These are phyloP conservation scores for Suhomyces bribrorum DNA, from an alignment of 1,139 yeast genomes.

Conservation along the genomic window DNA sequence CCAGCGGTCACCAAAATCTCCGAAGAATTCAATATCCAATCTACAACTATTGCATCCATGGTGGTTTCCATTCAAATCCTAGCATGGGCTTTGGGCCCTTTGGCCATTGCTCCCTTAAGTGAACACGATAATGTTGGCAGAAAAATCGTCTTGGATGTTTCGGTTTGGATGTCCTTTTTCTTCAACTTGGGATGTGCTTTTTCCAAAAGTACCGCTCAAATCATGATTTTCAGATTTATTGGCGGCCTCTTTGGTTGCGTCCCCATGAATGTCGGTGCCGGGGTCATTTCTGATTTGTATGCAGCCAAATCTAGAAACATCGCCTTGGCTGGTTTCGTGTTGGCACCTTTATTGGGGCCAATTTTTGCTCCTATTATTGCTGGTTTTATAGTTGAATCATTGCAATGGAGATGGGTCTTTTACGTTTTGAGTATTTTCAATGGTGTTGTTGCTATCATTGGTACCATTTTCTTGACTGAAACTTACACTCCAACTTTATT, in stretches of 20 bases:
- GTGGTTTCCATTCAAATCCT: conserved; percentile 46
- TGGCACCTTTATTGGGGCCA: conserved; percentile 57
- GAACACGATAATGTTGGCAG: conserved; percentile 46
- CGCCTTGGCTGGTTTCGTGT: conserved; percentile 45
- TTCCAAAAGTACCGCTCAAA: conserved; percentile 39
- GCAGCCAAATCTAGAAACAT: conserved; percentile 40
- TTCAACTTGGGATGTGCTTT: conserved; percentile 47
- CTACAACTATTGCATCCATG: conserved; percentile 35
- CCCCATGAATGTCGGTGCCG: conserved; percentile 48
- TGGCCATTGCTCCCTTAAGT: conserved; percentile 46
- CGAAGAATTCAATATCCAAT: conserved; percentile 34
- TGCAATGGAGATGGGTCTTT: conserved; percentile 47
- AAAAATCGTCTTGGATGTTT: conserved; percentile 38
- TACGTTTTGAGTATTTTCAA: conserved; percentile 45
- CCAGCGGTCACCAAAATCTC: conserved; percentile 44
- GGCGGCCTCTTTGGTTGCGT: conserved; percentile 45
- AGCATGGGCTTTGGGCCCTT: conserved; percentile 52
- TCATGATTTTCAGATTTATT: conserved; percentile 42
- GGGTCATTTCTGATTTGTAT: conserved; percentile 36
- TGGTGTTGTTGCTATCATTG: conserved; percentile 39
- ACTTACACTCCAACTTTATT: conserved; percentile 45
- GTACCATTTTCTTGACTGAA: conserved; percentile 39
- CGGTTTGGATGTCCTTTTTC: conserved; percentile 33
- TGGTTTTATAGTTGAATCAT: conserved; percentile 40
- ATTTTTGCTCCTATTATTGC: conserved; percentile 60